Evolutionary conservation across 495 filamentous ascomycete species (phyloP).

Genomic region (Hyaloscypha finlandica): DNA sequence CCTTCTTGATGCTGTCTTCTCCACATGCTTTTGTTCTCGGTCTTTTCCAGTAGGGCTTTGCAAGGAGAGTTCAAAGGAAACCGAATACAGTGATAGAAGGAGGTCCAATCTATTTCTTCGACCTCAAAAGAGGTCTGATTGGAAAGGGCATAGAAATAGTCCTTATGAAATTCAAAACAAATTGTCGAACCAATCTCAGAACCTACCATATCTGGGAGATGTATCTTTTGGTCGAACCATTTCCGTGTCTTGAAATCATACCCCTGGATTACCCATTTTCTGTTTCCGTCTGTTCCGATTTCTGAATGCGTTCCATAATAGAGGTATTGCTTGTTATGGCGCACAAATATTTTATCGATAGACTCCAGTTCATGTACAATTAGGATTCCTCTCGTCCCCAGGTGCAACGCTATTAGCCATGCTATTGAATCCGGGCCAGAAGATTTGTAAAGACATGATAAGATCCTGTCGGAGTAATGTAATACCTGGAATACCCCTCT

Average conservation of each 20-base stretch:
- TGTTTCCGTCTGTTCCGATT: conserved; percentile 49
- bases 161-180: conserved; percentile 70
- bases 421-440: conserved; percentile 39
- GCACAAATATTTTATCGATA: conserved; percentile 62
- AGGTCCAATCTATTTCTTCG: conserved; percentile 68
- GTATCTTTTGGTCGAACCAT: conserved; percentile 42
- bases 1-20: conserved; percentile 71
- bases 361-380: conserved; percentile 45
- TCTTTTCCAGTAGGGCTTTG: conserved; percentile 35
- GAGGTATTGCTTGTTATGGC: conserved; percentile 64
- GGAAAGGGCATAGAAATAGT: conserved; percentile 72
- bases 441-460: conserved; percentile 56
- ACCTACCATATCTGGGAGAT: conserved; percentile 57
- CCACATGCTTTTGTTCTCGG: conserved; percentile 53
- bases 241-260: conserved; percentile 45
- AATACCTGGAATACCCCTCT: conserved; percentile 58
- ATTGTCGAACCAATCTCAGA: conserved; percentile 67
- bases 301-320: conserved; percentile 67
- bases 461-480: conserved; percentile 60
- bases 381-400: conserved; percentile 44
- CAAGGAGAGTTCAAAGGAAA: conserved; percentile 48
- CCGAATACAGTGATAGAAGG: conserved; percentile 70
- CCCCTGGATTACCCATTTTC: conserved; percentile 63
- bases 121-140: conserved; percentile 64
- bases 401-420: conserved; percentile 63